These are phyloP conservation scores for Niebla homalea DNA, from an alignment of 495 filamentous ascomycete genomes.

Conservation along the genomic window DNA sequence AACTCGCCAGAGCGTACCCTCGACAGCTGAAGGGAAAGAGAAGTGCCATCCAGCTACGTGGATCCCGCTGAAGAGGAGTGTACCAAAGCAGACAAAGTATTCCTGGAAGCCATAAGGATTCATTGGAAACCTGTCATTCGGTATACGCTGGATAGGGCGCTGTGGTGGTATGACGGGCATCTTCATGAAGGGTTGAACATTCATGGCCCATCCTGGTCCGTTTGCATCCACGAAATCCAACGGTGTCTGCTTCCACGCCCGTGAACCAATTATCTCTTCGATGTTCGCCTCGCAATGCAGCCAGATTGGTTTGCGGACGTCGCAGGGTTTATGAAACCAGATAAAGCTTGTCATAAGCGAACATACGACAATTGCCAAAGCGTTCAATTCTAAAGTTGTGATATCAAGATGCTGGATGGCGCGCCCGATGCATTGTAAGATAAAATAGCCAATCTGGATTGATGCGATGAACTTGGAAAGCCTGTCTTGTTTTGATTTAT, in stretches of 20 bases:
- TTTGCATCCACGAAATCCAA: slow-evolving; percentile 17
- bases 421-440: slow-evolving; percentile 16
- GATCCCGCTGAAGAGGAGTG: slow-evolving; percentile 9
- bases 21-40: slow-evolving; percentile 12
- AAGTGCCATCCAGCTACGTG: slow-evolving; percentile 16
- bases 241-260: slow-evolving; percentile 15
- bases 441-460: slow-evolving; percentile 21
- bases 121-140: neutral
- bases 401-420: slow-evolving; percentile 9
- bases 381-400: slow-evolving; percentile 21
- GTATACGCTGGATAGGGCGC: neutral
- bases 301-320: slow-evolving; percentile 11
- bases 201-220: neutral
- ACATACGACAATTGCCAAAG: slow-evolving; percentile 20
- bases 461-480: slow-evolving; percentile 21
- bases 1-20: slow-evolving; percentile 13
- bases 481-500: slow-evolving; percentile 16
- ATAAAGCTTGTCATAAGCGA: slow-evolving; percentile 17
- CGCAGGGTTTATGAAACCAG: slow-evolving; percentile 25
- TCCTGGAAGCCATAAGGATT: neutral
- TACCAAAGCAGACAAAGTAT: neutral
- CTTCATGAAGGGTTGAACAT: neutral
- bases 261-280: slow-evolving; percentile 15
- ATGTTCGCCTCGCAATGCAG: slow-evolving; percentile 6
- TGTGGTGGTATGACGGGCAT: neutral